phyloP scores from a whole-genome alignment of 2,329 filamentous ascomycete species.

The Diaporthe sp. region DNA sequence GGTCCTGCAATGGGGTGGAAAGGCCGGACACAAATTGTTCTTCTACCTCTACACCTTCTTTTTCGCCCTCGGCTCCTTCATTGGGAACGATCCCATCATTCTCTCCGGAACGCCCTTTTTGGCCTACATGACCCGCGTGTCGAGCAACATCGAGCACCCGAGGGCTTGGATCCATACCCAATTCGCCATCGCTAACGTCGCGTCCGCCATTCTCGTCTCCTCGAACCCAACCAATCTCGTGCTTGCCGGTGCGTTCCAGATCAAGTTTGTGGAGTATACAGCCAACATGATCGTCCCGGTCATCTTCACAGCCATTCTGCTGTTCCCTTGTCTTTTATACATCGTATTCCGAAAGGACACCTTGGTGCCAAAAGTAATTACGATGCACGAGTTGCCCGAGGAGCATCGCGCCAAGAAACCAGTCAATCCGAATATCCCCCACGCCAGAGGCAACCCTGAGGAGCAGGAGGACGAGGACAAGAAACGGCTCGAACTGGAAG shows the following conservation, averaged over 20 bases:
- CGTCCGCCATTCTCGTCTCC: constrained; percentile 81
- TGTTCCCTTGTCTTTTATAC: constrained; percentile 79
- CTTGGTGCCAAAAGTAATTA: constrained; percentile 75
- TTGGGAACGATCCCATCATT: constrained; percentile 83
- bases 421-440: constrained; percentile 80
- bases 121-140: constrained; percentile 82
- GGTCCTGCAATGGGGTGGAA: constrained; percentile 76
- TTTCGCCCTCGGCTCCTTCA: constrained; percentile 75
- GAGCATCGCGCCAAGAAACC: constrained; percentile 68
- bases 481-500: constrained; percentile 73
- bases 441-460: constrained; percentile 68
- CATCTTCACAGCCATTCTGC: constrained; percentile 73
- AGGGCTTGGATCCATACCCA: constrained; percentile 81
- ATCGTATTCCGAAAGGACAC: constrained; percentile 75
- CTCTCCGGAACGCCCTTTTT: constrained; percentile 81
- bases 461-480: constrained; percentile 61
- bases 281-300: constrained; percentile 84
- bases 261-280: constrained; percentile 80
- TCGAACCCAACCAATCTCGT: constrained; percentile 85
- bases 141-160: constrained; percentile 78
- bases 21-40: constrained; percentile 76
- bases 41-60: constrained; percentile 83
- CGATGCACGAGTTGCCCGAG: constrained; percentile 76
- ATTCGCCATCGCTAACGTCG: constrained; percentile 80
- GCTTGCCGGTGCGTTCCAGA: constrained; percentile 78